phyloP scores from a whole-genome alignment of 148 eudicot genomes.

The Fagopyrum tataricum region DNA sequence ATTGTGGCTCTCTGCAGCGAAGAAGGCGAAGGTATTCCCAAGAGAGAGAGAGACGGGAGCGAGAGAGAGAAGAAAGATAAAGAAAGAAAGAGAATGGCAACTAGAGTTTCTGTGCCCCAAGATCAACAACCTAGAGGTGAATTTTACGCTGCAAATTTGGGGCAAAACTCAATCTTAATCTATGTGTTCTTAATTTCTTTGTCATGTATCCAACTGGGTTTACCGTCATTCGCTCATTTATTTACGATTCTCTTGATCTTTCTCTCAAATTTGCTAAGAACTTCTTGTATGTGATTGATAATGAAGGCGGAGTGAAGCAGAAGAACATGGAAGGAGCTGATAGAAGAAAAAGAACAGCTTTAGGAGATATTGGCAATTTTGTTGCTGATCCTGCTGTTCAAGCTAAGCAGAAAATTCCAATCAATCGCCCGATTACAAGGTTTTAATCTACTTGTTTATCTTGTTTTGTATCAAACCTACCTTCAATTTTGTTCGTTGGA shows the following conservation, averaged over 20 bases:
- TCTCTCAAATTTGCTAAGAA: not conserved
- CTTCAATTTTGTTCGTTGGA: not conserved
- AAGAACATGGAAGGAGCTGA: slow-evolving; percentile 24
- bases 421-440: slow-evolving; percentile 38
- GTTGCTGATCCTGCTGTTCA: slow-evolving; percentile 16
- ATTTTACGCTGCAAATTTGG: not conserved
- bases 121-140: slow-evolving; percentile 9
- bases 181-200: not conserved
- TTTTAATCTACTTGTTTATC: not conserved
- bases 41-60: not conserved
- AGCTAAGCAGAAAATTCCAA: slow-evolving; percentile 17
- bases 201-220: no score
- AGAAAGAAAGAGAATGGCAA: slow-evolving; percentile 7
- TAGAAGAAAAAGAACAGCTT: slow-evolving; percentile 38
- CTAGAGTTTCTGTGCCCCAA: slow-evolving; percentile 7
- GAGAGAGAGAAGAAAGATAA: not conserved
- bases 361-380: slow-evolving; percentile 48
- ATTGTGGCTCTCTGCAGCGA: not conserved
- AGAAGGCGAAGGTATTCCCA: not conserved
- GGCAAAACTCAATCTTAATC: not conserved
- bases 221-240: not conserved
- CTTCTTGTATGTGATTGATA: not conserved
- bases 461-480: not conserved
- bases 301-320: slow-evolving; percentile 20
- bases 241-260: not conserved